Conservation (phyloP, 805 yeast species). For the Komagataella mondaviorum region DNA sequence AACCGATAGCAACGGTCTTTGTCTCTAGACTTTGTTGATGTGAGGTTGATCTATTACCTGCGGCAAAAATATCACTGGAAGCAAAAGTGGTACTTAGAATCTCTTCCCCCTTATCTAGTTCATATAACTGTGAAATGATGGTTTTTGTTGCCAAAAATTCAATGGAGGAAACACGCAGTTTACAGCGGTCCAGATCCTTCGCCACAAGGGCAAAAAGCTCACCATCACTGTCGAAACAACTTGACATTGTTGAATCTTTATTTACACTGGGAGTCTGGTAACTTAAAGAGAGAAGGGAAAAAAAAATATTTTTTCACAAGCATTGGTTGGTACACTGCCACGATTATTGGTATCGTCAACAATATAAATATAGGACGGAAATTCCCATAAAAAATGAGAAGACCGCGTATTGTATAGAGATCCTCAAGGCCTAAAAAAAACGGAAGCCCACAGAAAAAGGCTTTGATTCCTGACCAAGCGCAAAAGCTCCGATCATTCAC, state of each 20-base stretch:
- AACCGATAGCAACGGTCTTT: conserved; percentile 43
- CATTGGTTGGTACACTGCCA: conserved; percentile 8
- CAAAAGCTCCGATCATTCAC: conserved; percentile 1
- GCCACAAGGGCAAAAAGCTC: neutral
- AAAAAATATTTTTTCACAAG: neutral
- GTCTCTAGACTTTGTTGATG: conserved; percentile 17
- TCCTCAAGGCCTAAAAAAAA: neutral
- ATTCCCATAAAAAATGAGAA: neutral
- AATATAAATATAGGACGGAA: neutral
- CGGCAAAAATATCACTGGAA: neutral
- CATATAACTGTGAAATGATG: neutral
- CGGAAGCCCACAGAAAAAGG: neutral
- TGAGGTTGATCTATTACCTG: neutral
- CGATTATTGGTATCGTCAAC: conserved; percentile 5
- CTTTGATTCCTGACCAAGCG: neutral
- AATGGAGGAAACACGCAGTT: neutral
- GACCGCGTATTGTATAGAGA: neutral
- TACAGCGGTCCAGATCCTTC: neutral
- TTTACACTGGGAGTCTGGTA: conserved; percentile 9
- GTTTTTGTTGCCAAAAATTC: neutral
- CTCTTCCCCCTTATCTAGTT: neutral
- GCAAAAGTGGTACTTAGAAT: neutral
- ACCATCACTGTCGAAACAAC: neutral
- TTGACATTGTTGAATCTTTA: conserved; percentile 4
- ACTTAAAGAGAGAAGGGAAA: neutral